Evolutionary conservation across 345 rosid species (phyloP).

Genomic region (Excoecaria cochinchinensis): DNA sequence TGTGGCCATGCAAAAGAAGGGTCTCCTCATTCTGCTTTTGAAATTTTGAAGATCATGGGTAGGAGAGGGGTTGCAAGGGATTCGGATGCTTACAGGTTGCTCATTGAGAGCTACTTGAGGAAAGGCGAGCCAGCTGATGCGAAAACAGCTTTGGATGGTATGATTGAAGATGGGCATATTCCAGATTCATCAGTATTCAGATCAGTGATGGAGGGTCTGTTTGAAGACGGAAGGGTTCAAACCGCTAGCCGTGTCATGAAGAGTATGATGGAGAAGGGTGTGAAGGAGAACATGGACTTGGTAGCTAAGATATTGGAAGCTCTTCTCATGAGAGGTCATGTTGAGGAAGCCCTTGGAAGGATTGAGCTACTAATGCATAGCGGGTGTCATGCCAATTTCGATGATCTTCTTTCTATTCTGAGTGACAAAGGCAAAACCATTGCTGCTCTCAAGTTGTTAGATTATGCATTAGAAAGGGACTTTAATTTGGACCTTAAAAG

Average conservation of each 20-base stretch:
- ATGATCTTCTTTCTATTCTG: slow-evolving; percentile 55
- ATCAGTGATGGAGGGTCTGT: slow-evolving; percentile 79
- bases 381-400: slow-evolving; percentile 52
- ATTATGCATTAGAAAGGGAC: slow-evolving; percentile 72
- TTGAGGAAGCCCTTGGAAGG: slow-evolving; percentile 87
- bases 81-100: slow-evolving; percentile 62
- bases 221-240: slow-evolving; percentile 86
- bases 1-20: slow-evolving; percentile 85
- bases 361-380: slow-evolving; percentile 64
- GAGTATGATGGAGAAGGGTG: slow-evolving; percentile 83
- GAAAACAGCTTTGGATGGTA: slow-evolving; percentile 75
- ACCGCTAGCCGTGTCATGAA: slow-evolving; percentile 90
- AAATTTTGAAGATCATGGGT: slow-evolving; percentile 78
- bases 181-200: slow-evolving; percentile 69
- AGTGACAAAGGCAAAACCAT: slow-evolving; percentile 84
- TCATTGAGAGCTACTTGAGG: slow-evolving; percentile 81
- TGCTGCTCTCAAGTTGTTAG: slow-evolving; percentile 75
- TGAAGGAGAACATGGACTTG: slow-evolving; percentile 75
- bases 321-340: slow-evolving; percentile 81
- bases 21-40: slow-evolving; percentile 69
- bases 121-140: slow-evolving; percentile 95
- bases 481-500: slow-evolving; percentile 52
- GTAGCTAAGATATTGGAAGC: slow-evolving; percentile 76
- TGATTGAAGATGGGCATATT: slow-evolving; percentile 77
- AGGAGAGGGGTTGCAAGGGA: slow-evolving; percentile 75